Percentiles rank a stretch among this genome's conserved stretches.
phyloP scores from a whole-genome alignment of 176 grass and related monocot genomes.

The Otatea glauca region DNA sequence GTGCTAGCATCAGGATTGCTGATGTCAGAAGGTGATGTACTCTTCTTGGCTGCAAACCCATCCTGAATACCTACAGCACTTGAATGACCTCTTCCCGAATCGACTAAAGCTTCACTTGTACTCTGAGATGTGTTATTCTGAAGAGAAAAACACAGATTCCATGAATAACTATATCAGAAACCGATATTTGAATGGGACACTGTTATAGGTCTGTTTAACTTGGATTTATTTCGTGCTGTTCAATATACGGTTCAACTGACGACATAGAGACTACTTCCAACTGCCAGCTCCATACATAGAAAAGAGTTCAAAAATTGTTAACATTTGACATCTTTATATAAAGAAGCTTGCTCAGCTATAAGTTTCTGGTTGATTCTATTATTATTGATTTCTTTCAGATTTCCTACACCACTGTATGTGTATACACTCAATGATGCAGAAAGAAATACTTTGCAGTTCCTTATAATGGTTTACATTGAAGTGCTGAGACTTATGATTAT shows the following conservation, averaged over 20 bases:
- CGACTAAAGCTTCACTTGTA: constrained; percentile 50
- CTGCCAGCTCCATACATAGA: not conserved
- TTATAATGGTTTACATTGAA: constrained; percentile 38
- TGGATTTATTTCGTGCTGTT: constrained; percentile 1
- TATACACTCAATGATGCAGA: constrained; percentile 32
- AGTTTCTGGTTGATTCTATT: constrained; percentile 15
- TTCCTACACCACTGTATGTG: not conserved
- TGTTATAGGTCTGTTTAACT: not conserved
- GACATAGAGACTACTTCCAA: constrained; percentile 8
- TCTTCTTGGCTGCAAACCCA: constrained; percentile 44
- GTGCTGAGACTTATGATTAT: not conserved
- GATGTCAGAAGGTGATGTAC: constrained; percentile 49
- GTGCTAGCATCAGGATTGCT: constrained; percentile 54
- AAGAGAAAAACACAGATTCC: constrained; percentile 11
- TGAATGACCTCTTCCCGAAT: constrained; percentile 53
- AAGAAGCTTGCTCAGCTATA: constrained; percentile 27
- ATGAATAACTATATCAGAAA: constrained; percentile 42
- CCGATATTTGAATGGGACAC: constrained; percentile 6
- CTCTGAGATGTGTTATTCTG: constrained; percentile 61
- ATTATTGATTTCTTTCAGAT: constrained; percentile 15
- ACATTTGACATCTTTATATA: constrained; percentile 41
- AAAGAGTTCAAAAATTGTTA: constrained; percentile 37
- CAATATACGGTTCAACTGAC: not conserved
- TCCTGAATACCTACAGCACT: constrained; percentile 44
- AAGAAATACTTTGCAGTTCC: constrained; percentile 19